A percentile compares a stretch with the other conserved stretches of the same genome.
Conservation (phyloP, 768 basidiomycete genomes). For the Tricholoma matsutake region DNA sequence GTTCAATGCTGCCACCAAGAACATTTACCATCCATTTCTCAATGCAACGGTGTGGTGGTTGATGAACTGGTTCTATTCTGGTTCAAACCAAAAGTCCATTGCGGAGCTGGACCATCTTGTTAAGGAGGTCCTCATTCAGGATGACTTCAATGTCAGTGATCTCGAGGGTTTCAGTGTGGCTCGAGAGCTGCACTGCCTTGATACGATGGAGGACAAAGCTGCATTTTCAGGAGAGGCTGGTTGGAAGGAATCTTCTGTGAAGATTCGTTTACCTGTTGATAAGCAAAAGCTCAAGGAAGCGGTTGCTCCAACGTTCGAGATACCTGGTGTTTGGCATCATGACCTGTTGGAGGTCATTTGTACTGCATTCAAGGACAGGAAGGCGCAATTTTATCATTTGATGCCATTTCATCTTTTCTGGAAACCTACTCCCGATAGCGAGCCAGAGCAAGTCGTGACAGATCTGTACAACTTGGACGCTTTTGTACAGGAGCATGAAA, state of each 20-base stretch:
- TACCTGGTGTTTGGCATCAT: constrained; percentile 1
- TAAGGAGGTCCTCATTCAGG: too few relatives aligned
- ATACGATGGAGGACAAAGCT: background rate
- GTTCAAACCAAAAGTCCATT: too few relatives aligned
- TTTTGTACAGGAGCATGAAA: constrained; percentile 1
- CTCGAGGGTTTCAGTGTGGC: constrained; percentile 1
- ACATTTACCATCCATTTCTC: background rate
- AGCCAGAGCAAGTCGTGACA: background rate
- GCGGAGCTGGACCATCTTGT: too few relatives aligned
- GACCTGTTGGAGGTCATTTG: constrained; percentile 12
- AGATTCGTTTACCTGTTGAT: constrained; percentile 1
- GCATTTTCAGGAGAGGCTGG: background rate
- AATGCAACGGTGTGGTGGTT: background rate
- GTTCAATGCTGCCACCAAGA: background rate
- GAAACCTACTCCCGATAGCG: constrained; percentile 8
- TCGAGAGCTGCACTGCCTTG: constrained; percentile 1
- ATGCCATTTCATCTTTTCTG: constrained; percentile 15
- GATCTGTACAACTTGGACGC: constrained; percentile 1
- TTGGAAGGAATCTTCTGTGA: constrained; percentile 3
- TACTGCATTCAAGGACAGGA: constrained; percentile 12
- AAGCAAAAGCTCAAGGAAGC: background rate
- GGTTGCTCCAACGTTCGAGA: background rate
- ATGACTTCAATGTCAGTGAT: too few relatives aligned
- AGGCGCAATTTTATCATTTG: constrained; percentile 8
- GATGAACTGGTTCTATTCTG: background rate